phyloP scores from a whole-genome alignment of 306 rosid species.

The Vigna reflexopilosa region DNA sequence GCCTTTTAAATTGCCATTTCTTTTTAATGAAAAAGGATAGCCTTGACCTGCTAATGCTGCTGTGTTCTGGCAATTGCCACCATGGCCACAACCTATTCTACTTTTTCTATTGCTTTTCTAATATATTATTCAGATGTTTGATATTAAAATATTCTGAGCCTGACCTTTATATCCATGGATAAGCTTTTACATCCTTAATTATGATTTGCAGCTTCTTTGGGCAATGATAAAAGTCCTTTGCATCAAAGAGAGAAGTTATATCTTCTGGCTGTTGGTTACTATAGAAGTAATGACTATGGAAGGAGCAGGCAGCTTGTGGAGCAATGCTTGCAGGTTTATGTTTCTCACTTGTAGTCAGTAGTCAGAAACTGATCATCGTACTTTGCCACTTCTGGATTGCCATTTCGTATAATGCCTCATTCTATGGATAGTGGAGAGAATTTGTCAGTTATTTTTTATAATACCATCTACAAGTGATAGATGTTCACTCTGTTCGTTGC shows the following conservation, averaged over 20 bases:
- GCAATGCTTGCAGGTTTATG: slow-evolving; percentile 68
- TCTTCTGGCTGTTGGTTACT: slow-evolving; percentile 91
- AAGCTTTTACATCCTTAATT: slow-evolving; percentile 36
- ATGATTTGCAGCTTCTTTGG: slow-evolving; percentile 68
- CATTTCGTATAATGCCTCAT: slow-evolving; percentile 22
- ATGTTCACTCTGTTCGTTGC: neutral
- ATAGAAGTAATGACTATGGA: slow-evolving; percentile 68
- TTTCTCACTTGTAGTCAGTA: slow-evolving; percentile 25
- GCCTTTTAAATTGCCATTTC: neutral
- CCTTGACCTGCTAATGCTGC: slow-evolving; percentile 12
- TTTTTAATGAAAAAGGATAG: neutral
- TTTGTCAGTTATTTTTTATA: neutral
- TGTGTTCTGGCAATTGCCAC: slow-evolving; percentile 14
- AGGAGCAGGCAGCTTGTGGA: slow-evolving; percentile 80
- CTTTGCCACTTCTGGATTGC: slow-evolving; percentile 12
- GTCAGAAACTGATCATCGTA: slow-evolving; percentile 13
- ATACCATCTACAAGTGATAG: neutral
- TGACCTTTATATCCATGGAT: slow-evolving; percentile 27
- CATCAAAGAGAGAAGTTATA: slow-evolving; percentile 80
- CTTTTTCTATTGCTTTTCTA: slow-evolving; percentile 27
- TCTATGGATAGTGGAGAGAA: slow-evolving; percentile 4
- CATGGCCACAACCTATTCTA: slow-evolving; percentile 12
- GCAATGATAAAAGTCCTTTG: slow-evolving; percentile 53
- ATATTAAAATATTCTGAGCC: slow-evolving; percentile 22
- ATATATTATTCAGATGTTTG: slow-evolving; percentile 2